Evolutionary conservation across 768 basidiomycete species (phyloP).

Genomic region (Boletus sensibilis): DNA sequence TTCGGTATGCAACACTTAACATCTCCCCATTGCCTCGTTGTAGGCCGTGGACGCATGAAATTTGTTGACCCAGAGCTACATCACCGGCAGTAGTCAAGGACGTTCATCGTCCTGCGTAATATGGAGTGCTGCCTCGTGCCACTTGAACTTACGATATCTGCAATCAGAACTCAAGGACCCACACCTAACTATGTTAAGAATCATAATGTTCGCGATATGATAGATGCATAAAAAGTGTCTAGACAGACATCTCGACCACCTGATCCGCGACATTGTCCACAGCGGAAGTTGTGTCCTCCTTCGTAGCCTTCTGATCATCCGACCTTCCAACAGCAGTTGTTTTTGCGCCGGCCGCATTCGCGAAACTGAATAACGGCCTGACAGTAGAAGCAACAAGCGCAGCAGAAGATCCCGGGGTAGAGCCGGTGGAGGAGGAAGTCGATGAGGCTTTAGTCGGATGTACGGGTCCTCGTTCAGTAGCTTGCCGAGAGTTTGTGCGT

Average conservation of each 20-base stretch:
- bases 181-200: background rate
- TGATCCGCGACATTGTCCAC: slow-evolving; percentile 18
- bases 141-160: background rate
- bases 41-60: slow-evolving; percentile 68
- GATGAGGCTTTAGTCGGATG: slow-evolving; percentile 34
- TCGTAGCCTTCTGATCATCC: slow-evolving; percentile 15
- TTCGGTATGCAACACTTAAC: background rate
- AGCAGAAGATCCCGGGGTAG: slow-evolving; percentile 24
- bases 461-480: slow-evolving; percentile 44
- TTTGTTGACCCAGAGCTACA: slow-evolving; percentile 58
- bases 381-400: slow-evolving; percentile 45
- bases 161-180: background rate
- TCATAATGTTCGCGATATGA: slow-evolving; percentile 12
- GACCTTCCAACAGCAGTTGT: slow-evolving; percentile 12
- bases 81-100: slow-evolving; percentile 22
- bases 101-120: background rate
- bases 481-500: slow-evolving; percentile 47
- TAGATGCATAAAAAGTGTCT: slow-evolving; percentile 16
- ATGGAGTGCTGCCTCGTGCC: background rate
- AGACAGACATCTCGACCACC: slow-evolving; percentile 16
- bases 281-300: slow-evolving; percentile 2
- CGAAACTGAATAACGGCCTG: slow-evolving; percentile 78
- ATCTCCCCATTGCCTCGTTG: background rate
- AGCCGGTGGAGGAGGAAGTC: slow-evolving; percentile 19
- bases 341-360: slow-evolving; percentile 59